Evolutionary conservation across 257 asterid species (phyloP), one percentile per base, ranked within the genome.

Genomic region (Ligustrum vulgare): DNA sequence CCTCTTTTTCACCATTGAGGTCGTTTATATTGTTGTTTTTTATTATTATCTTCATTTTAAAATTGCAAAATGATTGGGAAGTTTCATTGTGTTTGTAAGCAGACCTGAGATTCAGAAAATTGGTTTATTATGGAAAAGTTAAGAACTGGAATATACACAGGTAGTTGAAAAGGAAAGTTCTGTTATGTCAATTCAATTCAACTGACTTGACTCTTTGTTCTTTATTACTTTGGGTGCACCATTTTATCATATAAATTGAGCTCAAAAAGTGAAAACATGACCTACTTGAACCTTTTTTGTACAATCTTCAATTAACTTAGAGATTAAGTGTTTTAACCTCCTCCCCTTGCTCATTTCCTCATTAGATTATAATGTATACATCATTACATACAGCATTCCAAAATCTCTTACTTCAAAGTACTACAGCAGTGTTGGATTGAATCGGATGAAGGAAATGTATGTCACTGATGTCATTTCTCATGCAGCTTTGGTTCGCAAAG

Each of bases 401-500:
- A 56, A 56, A 20, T 22, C 64, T 56, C 64, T 10, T 18, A 56
- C 64, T 20, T 56, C 64, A 56, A 64, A 77, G 34, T 23, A 47
- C n/a, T 73, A 69, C 23, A 47, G 39, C 31, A 71, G 72, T 32
- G 37, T 58, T 20, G 22, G 2, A 60, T 37, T 35, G 58, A 56
- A 67, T 36, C 20, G 64, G 71, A 31, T 66, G 51, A 18, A 62
- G 18, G 34, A 63, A 39, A 67, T 72, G 76, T 62, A n/a, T 45
- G 71, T 18, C 49, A 13, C 70, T 33, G 12, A 22, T 71, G 35
- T 71, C 49, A 43, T 72, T 76, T 81, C 51, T 81, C 36, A 41
- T 77, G 81, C 87, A 92, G 97, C 90, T 15, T 45, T 87, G 82
- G 96, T 94, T 67, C 97, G 95, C 73, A 88, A 75, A 80, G 98